Base-by-base conservation (phyloP, 306 rosid genomes). In the Corylus americana region DNA sequence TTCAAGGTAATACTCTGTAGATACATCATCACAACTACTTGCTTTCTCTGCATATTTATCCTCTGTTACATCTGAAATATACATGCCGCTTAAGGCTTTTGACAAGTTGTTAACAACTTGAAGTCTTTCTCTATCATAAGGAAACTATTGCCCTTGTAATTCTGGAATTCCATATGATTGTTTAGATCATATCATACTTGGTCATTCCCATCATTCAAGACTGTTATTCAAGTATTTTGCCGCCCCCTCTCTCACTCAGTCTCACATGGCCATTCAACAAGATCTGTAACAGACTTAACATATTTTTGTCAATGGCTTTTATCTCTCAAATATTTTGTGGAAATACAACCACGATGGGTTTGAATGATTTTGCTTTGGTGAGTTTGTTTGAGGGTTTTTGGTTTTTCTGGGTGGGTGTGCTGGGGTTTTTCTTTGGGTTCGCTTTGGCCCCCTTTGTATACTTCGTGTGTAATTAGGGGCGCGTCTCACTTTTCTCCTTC, bases 1-100 rank as follows among this genome's bases (percentile, higher is more conserved):
- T 79, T 86, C 86, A 53, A 91, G 97, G 98, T 95, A 91, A 83
- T 64, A 20, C 31, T 67, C 42, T 13, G 7, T 61, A 47, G 35
- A 17, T 77, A 14, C 50, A 47, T 49, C 29, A 14, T 10, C 5
- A 49, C 42, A 37, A 44, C 48, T 25, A 55, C 66, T 66, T 18
- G n/a, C 11, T 62, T 18, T 35, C 73, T 63, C 31, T 45, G 27
- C 39, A 25, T 57, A n/a, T 31, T 59, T 64, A 58, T 29, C 55
- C 17, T 59, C 22, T 39, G 29, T 2, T 51, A 17, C 8, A 74
- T 79, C 77, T 82, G 13, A 31, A 44, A 3, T 44, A 57, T 55
- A 7, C 29, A 29, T 18, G 61, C 49, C 64, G 66, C 66, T 68
- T 73, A 31, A 27, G 18, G 31, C 31, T n/a, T 9, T 11, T 11